Evolutionary conservation across 2,329 filamentous ascomycete species (phyloP), one percentile per base, ranked within the genome.

Genomic region (Aspergillus sp.): DNA sequence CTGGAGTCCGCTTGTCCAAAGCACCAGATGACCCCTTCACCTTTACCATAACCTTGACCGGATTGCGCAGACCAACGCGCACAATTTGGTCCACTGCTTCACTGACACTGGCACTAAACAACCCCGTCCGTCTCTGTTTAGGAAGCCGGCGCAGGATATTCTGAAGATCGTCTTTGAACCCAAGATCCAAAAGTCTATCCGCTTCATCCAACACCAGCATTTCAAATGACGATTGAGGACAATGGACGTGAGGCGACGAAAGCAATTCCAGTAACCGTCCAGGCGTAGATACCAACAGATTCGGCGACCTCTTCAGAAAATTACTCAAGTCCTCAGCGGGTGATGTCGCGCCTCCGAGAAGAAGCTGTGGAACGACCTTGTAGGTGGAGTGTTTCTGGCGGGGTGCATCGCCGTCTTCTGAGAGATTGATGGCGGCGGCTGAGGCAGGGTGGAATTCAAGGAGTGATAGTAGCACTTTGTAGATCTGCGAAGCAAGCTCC

Each of bases 31-130:
- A 82, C 63, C 81, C 83, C 69, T 90, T 93, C 46, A 98, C 93
- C 60, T 91, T 93, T 45, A 97, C 93, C 9, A 88, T 85, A 52
- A 98, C 89, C 62, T 94, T 94, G 60, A 96, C 90, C 0, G 93
- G 93, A 67, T 98, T 97, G 33, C 93, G 80, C 55, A 97, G 73
- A 17, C 93, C 93, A 6, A 96, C 89, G 32, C 90, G 81, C 45
- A 98, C 90, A 47, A 98, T 86, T 64, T 96, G 88, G 53, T 90
- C 85, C 1, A 98, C 88, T 1, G 93, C 93, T 63, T 97, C 93
- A 59, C 86, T 93, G n/a, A 98, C 87, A 60, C 87, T 94, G 10
- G 93, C 93, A 61, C 89, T 95, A 70, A 97, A 98, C 0, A 98
- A 74, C 0, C 93, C 93, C 0, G 93, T 98, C 43, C 93, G 80